Evolutionary conservation across 2,329 filamentous ascomycete species (phyloP), one percentile per base, ranked within the genome.

Genomic region (Scedosporium dehoogii): DNA sequence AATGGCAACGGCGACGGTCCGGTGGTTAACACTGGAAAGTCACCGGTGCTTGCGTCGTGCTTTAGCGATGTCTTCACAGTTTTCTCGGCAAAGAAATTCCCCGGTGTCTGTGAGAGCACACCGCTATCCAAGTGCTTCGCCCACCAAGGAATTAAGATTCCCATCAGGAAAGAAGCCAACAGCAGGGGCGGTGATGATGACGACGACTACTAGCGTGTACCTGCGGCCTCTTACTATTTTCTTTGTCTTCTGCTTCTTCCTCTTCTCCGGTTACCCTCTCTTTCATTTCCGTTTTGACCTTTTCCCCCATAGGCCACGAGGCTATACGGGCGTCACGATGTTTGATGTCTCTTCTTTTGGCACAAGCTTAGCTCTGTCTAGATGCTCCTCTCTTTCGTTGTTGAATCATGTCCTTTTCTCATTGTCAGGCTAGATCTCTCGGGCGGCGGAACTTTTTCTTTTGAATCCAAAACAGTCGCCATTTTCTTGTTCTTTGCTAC

Each of bases 21-120:
- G n/a, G 23, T 38, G 7, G 78, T 96, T 64, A 94, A 92, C 73
- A 87, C 84, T 44, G 88, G 87, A 62, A 87, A 86, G 65, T 90
- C 90, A 0, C 90, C 90, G 0, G 88, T 97, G 12, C 82, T 97
- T 18, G 92, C 93, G 0, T 89, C 87, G 7, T 88, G 86, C 68
- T 97, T 93, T 75, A 96, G 90, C 58, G 89, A 96, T 4, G 82
- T 86, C 2, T 97, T 99, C 79, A 90, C 91, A 61, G 94, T 99
- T 33, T 97, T 89, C 75, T 96, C 91, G 2, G 94, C 94, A 58
- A 99, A 99, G 81, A 97, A 97, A 71, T 99, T 99, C 74, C 94
- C 94, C 0, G 94, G 94, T 48, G 94, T 99, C 1, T 96, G 96
- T 63, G 93, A 97, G 73, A 96, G 90, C 73, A 99, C 94, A 0